Base-by-base conservation (phyloP, 202 grass and related monocot genomes). In the Thinopyrum obtusiflorum region DNA sequence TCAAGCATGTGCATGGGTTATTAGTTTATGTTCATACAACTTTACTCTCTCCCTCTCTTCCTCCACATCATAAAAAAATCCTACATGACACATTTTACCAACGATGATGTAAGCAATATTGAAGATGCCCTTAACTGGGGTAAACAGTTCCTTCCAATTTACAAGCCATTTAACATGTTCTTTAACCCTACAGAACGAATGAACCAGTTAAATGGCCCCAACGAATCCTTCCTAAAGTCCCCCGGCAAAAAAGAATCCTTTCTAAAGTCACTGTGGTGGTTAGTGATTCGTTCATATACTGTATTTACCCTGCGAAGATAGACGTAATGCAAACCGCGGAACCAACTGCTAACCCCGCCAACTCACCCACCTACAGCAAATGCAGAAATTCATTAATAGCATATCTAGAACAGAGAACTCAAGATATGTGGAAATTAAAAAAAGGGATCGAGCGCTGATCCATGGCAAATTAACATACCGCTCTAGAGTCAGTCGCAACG, bases 241-340 rank as follows among this genome's bases (percentile, higher is more conserved):
- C n/a, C n/a, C n/a, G n/a, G n/a, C n/a, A n/a, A n/a, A n/a, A n/a
- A n/a, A n/a, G n/a, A n/a, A n/a, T n/a, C n/a, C n/a, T n/a, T n/a
- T n/a, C n/a, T n/a, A n/a, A n/a, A 46, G 70, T 26, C 32, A 77
- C 21, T 57, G 40, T 31, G 76, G 87, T 82, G 27, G 57, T 60
- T 47, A 65, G 36, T n/a, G n/a, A n/a, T n/a, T n/a, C n/a, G n/a
- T n/a, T n/a, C n/a, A n/a, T n/a, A n/a, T 71, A 32, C 31, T 32
- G 31, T 85, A 79, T 81, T 84, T 98, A 98, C 96, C 96, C 96
- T 85, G 96, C 96, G 72, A 98, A 90, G 68, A 98, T 96, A 7
- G 96, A 98, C n/a, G 96, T 98, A 92, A 98, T 98, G 93, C 96
- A 98, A 86, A 98, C 96, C 78, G 96, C 88, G 66, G 96, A 91